Conservation (phyloP, 2,329 filamentous ascomycete species). For the Pleochaeta shiraiana region DNA sequence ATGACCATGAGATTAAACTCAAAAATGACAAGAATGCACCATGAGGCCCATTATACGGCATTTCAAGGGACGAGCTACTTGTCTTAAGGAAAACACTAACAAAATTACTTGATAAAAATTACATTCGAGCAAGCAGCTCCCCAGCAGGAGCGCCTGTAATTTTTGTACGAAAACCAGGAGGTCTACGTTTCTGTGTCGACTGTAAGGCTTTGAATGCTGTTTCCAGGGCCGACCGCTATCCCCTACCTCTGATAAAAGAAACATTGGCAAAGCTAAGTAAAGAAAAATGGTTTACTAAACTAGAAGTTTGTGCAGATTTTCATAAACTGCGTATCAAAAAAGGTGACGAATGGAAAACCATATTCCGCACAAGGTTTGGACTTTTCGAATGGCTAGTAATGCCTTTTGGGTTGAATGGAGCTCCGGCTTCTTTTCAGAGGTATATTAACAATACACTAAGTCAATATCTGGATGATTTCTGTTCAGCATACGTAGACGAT, state of each 20-base stretch:
- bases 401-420: conserved; percentile 4
- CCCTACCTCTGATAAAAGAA: not conserved
- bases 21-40: not conserved
- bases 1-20: conserved; percentile 1
- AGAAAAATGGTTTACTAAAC: not conserved
- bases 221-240: not conserved
- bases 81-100: not conserved
- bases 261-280: not conserved
- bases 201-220: not conserved
- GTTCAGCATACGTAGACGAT: conserved; percentile 3
- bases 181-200: not conserved
- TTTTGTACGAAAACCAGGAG: not conserved
- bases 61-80: not conserved
- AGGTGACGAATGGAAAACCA: conserved; percentile 2
- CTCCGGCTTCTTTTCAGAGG: conserved; percentile 2
- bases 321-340: not conserved
- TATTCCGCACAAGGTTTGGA: not conserved
- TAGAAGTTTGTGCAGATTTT: not conserved
- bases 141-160: not conserved
- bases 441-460: conserved; percentile 5
- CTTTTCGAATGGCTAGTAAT: conserved; percentile 4
- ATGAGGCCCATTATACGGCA: not conserved
- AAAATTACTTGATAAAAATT: not conserved
- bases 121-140: not conserved
- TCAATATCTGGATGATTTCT: conserved; percentile 5